Evolutionary conservation across 805 yeast species (phyloP), one percentile per base, ranked within the genome.

Genomic region (Spathaspora gorwiae): DNA sequence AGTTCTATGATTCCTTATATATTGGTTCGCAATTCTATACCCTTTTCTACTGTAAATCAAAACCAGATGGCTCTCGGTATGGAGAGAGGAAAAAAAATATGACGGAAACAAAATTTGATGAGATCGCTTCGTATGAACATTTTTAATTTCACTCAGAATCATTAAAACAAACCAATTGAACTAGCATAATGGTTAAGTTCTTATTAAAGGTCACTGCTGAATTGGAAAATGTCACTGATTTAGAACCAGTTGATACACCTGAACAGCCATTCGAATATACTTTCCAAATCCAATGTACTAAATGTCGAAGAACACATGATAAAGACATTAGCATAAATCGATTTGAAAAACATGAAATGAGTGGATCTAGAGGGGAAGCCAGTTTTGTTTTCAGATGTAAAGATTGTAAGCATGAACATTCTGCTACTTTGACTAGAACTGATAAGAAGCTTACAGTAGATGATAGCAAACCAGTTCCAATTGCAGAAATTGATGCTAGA

Each of bases 301-400:
- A 77, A 35, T 92, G 99, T 65, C 79, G 90, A 50, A 95, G 87
- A 49, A 64, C 61, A 7, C 95, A 92, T 62, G 78, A 77, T 15
- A 87, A 89, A 53, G 79, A 80, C 12, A 77, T 89, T 27, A 71
- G 78, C 24, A 80, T 90, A 57, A 85, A 86, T 61, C 66, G 80
- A 46, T 78, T 75, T 52, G 96, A 84, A 52, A 64, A 69, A 42
- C 81, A 81, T 61, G 87, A 81, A 26, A 69, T 88, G 26, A 61
- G 76, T 1, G 89, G 87, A 0, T 79, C 90, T 37, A 76, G 82
- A 49, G 97, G 97, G 11, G 87, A 82, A 48, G 95, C 96, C 7
- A 87, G 83, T 50, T 87, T 90, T 57, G 83, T 84, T 3, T 82
- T 86, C 74, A 79, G 79, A 51, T 89, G 97, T 62, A 78, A 79